Conservation (phyloP, 2,329 filamentous ascomycete species). For the Phialophora macrospora region DNA sequence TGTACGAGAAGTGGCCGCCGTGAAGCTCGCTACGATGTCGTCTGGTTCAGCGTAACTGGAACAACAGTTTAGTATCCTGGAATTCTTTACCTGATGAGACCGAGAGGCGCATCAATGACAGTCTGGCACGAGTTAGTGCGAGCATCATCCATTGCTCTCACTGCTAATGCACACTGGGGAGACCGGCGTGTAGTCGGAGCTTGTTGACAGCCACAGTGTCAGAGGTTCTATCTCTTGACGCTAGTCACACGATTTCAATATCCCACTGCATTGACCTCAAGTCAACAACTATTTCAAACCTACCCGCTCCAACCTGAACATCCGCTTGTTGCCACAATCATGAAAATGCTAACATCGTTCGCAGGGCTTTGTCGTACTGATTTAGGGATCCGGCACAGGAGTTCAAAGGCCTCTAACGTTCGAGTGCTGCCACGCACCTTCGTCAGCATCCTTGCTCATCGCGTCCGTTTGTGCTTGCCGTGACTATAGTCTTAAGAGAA, state of each 20-base stretch:
- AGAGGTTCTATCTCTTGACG: background rate
- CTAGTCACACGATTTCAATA: background rate
- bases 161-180: background rate
- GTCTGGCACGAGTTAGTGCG: background rate
- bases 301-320: background rate
- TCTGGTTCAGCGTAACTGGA: conserved; percentile 16
- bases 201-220: conserved; percentile 16
- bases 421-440: background rate
- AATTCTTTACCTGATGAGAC: background rate
- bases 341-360: background rate
- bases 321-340: background rate
- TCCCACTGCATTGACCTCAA: background rate
- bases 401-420: background rate
- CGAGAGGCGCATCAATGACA: background rate
- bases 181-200: conserved; percentile 6
- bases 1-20: conserved; percentile 24
- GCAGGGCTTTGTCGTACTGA: background rate
- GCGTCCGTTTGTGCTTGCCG: background rate
- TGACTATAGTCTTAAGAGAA: background rate
- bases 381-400: background rate
- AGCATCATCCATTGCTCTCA: background rate
- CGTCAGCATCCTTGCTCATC: background rate
- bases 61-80: background rate
- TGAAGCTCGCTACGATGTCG: conserved; percentile 8
- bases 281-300: conserved; percentile 1